Base-by-base conservation (phyloP, 2,329 filamentous ascomycete genomes). In the Pseudogymnoascus sp. region DNA sequence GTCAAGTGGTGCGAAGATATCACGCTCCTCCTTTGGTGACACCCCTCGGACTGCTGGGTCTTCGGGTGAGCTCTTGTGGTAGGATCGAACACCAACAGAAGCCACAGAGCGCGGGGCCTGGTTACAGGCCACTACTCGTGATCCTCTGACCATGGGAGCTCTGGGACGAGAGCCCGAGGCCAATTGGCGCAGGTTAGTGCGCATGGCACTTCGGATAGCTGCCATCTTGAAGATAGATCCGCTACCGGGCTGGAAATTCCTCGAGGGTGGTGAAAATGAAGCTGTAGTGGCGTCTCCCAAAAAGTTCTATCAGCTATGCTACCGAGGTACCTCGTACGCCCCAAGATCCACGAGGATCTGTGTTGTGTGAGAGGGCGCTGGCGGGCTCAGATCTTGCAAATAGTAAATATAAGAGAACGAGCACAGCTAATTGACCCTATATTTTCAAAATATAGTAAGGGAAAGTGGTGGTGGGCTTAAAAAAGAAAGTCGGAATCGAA, bases 1-100 rank as follows among this genome's bases (percentile, higher is more conserved):
- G 70, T 81, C 78, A 43, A 80, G 72, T 54, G 78, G 77, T 37
- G 75, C 74, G 65, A 77, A 76, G 43, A 75, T 65, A 61, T 77
- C 73, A 50, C 69, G 64, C 3, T 66, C 67, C 22, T 60, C 62
- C 14, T 64, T 63, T 22, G 59, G 60, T 32, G 63, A 59, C 34
- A 63, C 63, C 11, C 58, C 67, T 16, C 59, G 60, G 58, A 67
- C 68, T 3, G 65, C 61, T 37, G 67, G 66, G 64, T 71, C 70
- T 11, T 62, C 66, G 20, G 65, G 65, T 59, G 70, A 69, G 64
- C 67, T 72, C 28, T 66, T 67, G 60, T 72, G 72, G 60, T 69
- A 74, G 14, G 69, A 66, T 39, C 70, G 66, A 64, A 61, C 61
- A 28, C 60, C 64, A 65, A 66, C 65, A 58, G 64, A 35, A n/a